Percentiles rank a stretch among this genome's conserved stretches.
These are phyloP conservation scores for Fomitopsis serialis DNA, from an alignment of 768 basidiomycete species.

Conservation along the genomic window DNA sequence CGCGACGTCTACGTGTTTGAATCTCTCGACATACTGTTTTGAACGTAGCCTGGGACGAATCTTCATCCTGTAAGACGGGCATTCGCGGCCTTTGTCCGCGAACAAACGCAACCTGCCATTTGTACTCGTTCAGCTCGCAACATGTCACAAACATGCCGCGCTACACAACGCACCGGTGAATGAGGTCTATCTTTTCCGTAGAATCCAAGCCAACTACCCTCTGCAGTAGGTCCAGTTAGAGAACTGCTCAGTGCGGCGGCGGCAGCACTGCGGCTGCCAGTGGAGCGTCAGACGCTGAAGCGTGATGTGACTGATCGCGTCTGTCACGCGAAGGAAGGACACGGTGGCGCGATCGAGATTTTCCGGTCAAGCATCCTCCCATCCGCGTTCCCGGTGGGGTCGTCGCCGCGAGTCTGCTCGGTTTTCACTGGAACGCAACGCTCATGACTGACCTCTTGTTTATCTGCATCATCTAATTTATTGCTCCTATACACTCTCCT, in stretches of 20 bases:
- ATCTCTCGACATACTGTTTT: constrained; percentile 25
- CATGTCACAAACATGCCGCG: too few species aligned
- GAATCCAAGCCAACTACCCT: too few species aligned
- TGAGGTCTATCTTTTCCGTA: too few species aligned
- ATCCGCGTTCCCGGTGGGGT: too few species aligned
- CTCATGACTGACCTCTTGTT: background rate
- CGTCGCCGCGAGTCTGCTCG: too few species aligned
- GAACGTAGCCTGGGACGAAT: constrained; percentile 27
- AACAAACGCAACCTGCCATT: too few species aligned
- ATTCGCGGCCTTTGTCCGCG: background rate
- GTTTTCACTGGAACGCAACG: background rate
- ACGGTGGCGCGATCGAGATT: background rate
- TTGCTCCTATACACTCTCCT: background rate
- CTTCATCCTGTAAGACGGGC: background rate
- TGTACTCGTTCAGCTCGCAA: too few species aligned
- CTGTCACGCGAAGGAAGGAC: background rate
- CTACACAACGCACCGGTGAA: too few species aligned
- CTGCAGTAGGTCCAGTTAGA: too few species aligned
- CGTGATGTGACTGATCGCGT: background rate
- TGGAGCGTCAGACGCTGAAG: background rate
- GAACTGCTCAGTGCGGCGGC: too few species aligned
- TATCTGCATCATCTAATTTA: background rate
- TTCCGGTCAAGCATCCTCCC: too few species aligned
- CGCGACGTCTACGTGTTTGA: background rate
- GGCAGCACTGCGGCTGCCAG: too few species aligned